Base-by-base conservation (phyloP, 1,139 yeast species). In the Kazachstania sp. region DNA sequence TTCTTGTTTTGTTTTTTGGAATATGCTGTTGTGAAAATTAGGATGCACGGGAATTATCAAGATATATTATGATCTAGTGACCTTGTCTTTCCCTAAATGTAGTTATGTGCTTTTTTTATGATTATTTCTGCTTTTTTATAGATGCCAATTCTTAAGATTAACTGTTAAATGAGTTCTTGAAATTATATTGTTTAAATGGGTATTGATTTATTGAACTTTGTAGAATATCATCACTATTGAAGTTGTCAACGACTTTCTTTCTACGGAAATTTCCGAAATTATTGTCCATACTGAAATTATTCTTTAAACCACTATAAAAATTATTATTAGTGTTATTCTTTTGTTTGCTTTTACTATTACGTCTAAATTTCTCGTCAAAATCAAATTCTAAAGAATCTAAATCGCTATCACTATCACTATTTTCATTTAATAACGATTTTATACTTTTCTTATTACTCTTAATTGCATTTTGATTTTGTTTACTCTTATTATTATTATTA, bases 161-260 rank as follows among this genome's bases (percentile, higher is more conserved):
- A 26, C 39, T 37, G 12, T 37, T 37, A 18, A 43, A 43, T 12
- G 45, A 40, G 18, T 37, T 38, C n/a, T 30, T 37, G n/a, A 30
- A 43, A 26, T 38, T 32, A 31, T 29, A 30, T 13, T 37, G 15
- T n/a, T 37, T 31, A 18, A 37, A 43, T 12, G 45, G 45, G 18
- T 43, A 43, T 32, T 43, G 45, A 20, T 43, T 38, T 26, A 18
- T 31, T 18, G 45, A 41, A 32, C 45, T 43, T 15, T 37, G 34
- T 32, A 43, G 32, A 23, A 43, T 43, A 38, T 43, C 41, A 31
- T 38, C 31, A 38, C 41, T 43, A 26, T 43, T 31, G 18, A 43
- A 43, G 18, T 32, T 38, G 9, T 30, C 31, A 20, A 13, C 11
- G 4, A n/a, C 32, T 32, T 32, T 18, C 11, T 31, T 34, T 8